Evolutionary conservation across 1,284 basidiomycete species (phyloP).

Genomic region (Ganoderma multipileum): DNA sequence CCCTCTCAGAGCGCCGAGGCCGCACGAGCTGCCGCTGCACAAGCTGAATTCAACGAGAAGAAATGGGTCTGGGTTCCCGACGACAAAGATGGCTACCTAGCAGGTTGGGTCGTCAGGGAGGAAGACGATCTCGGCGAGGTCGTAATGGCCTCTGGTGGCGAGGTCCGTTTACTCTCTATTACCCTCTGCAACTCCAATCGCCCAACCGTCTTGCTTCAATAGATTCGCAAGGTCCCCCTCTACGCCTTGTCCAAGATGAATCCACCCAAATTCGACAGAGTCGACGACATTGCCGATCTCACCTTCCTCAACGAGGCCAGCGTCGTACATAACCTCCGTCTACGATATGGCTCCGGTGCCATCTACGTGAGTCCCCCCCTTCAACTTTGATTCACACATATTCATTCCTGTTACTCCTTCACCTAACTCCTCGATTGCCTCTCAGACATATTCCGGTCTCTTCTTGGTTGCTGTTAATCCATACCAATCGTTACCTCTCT

Average conservation of each 20-base stretch:
- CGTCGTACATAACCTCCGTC: conserved; percentile 95
- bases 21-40: conserved; percentile 82
- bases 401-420: conserved; percentile 9
- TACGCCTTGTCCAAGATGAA: conserved; percentile 94
- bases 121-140: conserved; percentile 81
- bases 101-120: conserved; percentile 90
- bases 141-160: conserved; percentile 81
- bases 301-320: conserved; percentile 99
- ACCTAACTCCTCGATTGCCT: background rate
- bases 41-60: conserved; percentile 97
- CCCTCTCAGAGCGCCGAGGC: conserved; percentile 73
- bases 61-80: conserved; percentile 98
- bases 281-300: conserved; percentile 97
- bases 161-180: conserved; percentile 52
- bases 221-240: conserved; percentile 80
- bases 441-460: conserved; percentile 94
- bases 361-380: conserved; percentile 83
- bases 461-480: conserved; percentile 99
- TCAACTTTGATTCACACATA: background rate
- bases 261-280: conserved; percentile 97
- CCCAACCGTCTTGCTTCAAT: conserved; percentile 7
- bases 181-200: background rate
- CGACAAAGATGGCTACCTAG: conserved; percentile 87
- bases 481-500: conserved; percentile 92
- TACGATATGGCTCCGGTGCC: conserved; percentile 90